Evolutionary conservation across 2,329 filamentous ascomycete genomes (phyloP).

Genomic region (Ceratocystis ficicola): DNA sequence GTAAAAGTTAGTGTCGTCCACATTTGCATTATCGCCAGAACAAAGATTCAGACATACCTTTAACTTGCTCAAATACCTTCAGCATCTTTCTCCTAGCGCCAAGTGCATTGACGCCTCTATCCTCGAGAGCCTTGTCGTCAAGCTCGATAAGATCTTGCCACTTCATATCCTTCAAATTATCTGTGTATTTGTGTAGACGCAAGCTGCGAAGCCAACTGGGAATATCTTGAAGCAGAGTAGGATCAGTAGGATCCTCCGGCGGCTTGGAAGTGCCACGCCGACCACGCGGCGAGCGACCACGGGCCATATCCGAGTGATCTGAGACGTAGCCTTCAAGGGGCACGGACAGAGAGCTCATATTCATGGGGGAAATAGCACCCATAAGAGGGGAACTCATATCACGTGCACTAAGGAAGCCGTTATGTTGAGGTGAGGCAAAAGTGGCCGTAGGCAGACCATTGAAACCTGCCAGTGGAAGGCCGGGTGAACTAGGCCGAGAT

Average conservation of each 20-base stretch:
- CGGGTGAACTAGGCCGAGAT: slow-evolving; percentile 81
- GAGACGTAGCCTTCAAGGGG: slow-evolving; percentile 78
- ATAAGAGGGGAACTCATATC: slow-evolving; percentile 60
- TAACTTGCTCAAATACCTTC: slow-evolving; percentile 97
- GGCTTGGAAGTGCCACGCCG: slow-evolving; percentile 92
- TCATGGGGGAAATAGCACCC: slow-evolving; percentile 57
- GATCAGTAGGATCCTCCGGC: slow-evolving; percentile 92
- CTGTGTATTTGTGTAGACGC: slow-evolving; percentile 95
- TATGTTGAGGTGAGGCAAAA: slow-evolving; percentile 83
- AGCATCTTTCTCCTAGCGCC: slow-evolving; percentile 95
- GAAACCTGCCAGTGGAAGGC: slow-evolving; percentile 51
- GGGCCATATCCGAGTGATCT: slow-evolving; percentile 81
- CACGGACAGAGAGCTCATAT: slow-evolving; percentile 58
- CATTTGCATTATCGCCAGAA: background rate
- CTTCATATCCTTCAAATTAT: slow-evolving; percentile 92
- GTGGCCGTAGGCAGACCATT: slow-evolving; percentile 40
- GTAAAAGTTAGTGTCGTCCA: background rate
- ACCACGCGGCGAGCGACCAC: slow-evolving; percentile 83
- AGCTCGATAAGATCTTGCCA: slow-evolving; percentile 89
- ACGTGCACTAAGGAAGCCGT: slow-evolving; percentile 85
- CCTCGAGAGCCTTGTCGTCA: slow-evolving; percentile 85
- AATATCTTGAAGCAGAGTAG: slow-evolving; percentile 80
- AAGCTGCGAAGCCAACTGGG: slow-evolving; percentile 91
- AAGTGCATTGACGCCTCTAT: slow-evolving; percentile 84
- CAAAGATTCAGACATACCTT: slow-evolving; percentile 38